Evolutionary conservation across 2,329 filamentous ascomycete species (phyloP), one percentile per base, ranked within the genome.

Genomic region (Leptographium flavum): DNA sequence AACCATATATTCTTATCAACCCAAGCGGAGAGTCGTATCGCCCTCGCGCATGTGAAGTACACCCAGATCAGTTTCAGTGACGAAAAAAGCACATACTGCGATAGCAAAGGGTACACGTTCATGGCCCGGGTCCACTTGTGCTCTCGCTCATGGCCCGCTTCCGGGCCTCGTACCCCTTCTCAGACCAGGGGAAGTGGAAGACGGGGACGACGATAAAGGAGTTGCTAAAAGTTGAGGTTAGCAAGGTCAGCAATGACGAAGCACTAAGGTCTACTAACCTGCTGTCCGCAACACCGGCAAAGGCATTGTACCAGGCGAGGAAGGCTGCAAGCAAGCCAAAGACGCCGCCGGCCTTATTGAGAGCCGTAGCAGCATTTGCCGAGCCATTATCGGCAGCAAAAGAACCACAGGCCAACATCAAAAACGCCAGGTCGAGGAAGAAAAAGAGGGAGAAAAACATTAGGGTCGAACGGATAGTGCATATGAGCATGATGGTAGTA

Each of bases 121-220:
- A 14, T 9, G 21, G 11, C 4, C n/a, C 55, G 49, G 13, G 53
- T 49, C 27, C 55, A 55, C 57, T 63, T 36, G 53, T 59, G 27
- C 50, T 57, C 45, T 58, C 57, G 43, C 67, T 67, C 33, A 69
- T 67, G 45, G 63, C 65, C 69, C 81, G 69, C 48, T 57, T 60
- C 49, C 79, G 74, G 49, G 60, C 62, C 62, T 78, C 72, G 50
- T 74, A 75, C 44, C 77, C 83, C 66, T 82, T 83, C 56, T 83
- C 81, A 32, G 84, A 90, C 90, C 90, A 95, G 45, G 88, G 90
- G 73, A 95, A 93, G 71, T 94, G 87, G 56, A 83, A 81, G 51
- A 95, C 87, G 43, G 88, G 90, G 50, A 94, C 78, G 62, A 92
- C 73, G 71, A 94, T 92, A 79, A 94, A 94, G 25, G 75, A 80